phyloP scores from a whole-genome alignment of 176 grass and related monocot genomes.

The Elymus sibiricus region DNA sequence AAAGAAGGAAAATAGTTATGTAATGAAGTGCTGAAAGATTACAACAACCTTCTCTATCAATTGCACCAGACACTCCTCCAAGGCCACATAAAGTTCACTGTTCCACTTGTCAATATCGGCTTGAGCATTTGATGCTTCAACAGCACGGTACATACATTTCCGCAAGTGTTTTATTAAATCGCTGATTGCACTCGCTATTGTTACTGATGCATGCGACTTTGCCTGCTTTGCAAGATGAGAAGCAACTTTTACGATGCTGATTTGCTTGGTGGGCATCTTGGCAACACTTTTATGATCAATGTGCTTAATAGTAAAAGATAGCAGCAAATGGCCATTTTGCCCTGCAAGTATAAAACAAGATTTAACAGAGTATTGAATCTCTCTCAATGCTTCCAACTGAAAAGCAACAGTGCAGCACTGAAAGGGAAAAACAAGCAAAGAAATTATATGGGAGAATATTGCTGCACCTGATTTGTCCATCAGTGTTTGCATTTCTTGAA shows the following conservation, averaged over 20 bases:
- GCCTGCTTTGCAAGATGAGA: constrained; percentile 70
- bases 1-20: constrained; percentile 20
- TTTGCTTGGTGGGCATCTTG: constrained; percentile 61
- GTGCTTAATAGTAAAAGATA: constrained; percentile 90
- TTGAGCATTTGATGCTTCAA: constrained; percentile 67
- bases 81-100: constrained; percentile 60
- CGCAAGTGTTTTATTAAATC: constrained; percentile 86
- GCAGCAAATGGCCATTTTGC: constrained; percentile 76
- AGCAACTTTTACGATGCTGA: constrained; percentile 84
- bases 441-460: constrained; percentile 41
- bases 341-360: constrained; percentile 45
- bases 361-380: constrained; percentile 7
- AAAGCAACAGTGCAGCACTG: not conserved
- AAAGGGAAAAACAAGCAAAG: constrained; percentile 13
- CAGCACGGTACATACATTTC: constrained; percentile 90
- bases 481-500: constrained; percentile 78
- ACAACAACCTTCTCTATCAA: constrained; percentile 75
- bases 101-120: constrained; percentile 49
- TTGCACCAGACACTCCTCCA: constrained; percentile 81
- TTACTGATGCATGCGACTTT: constrained; percentile 65
- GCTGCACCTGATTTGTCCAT: constrained; percentile 83
- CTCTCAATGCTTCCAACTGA: not conserved
- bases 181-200: constrained; percentile 71
- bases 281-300: constrained; percentile 82
- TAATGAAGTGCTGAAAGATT: constrained; percentile 20